phyloP scores from a whole-genome alignment of 306 rosid species.

The Herpetospermum pedunculosum region DNA sequence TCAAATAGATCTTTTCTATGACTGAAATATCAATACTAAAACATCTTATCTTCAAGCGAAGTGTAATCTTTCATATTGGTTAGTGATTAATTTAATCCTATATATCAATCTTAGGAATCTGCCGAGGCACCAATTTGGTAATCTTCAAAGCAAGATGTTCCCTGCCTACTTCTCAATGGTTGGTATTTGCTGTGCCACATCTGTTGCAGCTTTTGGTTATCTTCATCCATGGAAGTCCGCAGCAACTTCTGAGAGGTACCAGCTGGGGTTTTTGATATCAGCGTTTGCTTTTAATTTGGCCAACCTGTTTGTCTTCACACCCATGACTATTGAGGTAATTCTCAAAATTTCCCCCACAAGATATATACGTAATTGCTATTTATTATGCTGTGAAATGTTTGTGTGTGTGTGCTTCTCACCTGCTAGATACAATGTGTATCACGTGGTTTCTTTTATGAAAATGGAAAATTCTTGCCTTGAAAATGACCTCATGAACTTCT shows the following conservation, averaged over 20 bases:
- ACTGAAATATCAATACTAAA: too few species aligned
- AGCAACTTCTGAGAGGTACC: constrained; percentile 60
- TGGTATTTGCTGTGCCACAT: constrained; percentile 49
- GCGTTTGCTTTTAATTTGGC: constrained; percentile 71
- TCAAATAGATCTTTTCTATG: too few species aligned
- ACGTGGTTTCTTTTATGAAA: background rate
- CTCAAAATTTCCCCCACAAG: background rate
- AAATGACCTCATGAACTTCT: background rate
- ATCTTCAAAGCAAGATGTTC: constrained; percentile 97
- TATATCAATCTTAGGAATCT: constrained; percentile 43
- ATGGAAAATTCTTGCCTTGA: background rate
- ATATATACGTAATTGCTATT: background rate
- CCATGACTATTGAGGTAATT: constrained; percentile 91
- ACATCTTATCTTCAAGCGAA: background rate
- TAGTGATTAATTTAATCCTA: background rate
- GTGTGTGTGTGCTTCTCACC: background rate
- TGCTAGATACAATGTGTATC: background rate
- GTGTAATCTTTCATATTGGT: background rate
- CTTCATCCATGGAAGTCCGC: constrained; percentile 91
- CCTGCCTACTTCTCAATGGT: constrained; percentile 90
- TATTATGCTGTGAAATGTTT: background rate
- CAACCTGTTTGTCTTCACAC: constrained; percentile 79
- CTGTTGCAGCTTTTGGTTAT: constrained; percentile 75
- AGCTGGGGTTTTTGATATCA: constrained; percentile 86
- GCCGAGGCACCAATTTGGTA: constrained; percentile 97